Evolutionary conservation across 352 stramenopile species (phyloP), one percentile per base, ranked within the genome.

Genomic region (Phytophthora pini): DNA sequence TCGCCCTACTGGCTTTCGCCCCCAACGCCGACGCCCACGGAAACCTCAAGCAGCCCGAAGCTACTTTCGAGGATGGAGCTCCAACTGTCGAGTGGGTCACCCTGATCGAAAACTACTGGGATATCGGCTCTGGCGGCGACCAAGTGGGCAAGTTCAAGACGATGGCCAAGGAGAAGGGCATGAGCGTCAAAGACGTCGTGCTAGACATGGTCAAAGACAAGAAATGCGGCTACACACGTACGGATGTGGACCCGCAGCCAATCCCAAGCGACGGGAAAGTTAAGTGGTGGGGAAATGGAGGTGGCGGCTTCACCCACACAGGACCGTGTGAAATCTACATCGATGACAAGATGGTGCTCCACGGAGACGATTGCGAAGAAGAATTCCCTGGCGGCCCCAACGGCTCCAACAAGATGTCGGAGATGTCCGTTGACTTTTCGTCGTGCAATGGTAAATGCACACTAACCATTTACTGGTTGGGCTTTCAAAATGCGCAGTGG

Each of bases 391-490:
- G 72, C n/a, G 71, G 68, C 15, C 39, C 48, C 15, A 15, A 62
- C 24, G 56, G 55, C 12, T 58, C 60, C 1, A 50, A 49, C 13
- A 51, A 63, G 17, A 71, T 60, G 56, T 77, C 73, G 0, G 51
- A 70, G 4, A 61, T 78, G 57, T 59, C 68, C 0, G 56, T 86
- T 0, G 77, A 86, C 44, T 84, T 66, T 24, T 74, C 74, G 24
- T 65, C 68, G 5, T 86, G 77, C 57, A 61, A 65, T 12, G 62
- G 56, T 11, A 54, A 65, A n/a, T 86, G 72, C 70, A 68, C 64
- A 27, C 47, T 86, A 20, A 57, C 69, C 0, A 82, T 82, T 53
- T 86, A 80, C 68, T 86, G 77, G 77, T 56, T 86, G 17, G 72
- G 10, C 2, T 72, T 87, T 38, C 72, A 87, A 47, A 70, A 76